These are phyloP conservation scores for Paspalum vaginatum DNA, from an alignment of 176 grass and related monocot genomes.

Conservation along the genomic window DNA sequence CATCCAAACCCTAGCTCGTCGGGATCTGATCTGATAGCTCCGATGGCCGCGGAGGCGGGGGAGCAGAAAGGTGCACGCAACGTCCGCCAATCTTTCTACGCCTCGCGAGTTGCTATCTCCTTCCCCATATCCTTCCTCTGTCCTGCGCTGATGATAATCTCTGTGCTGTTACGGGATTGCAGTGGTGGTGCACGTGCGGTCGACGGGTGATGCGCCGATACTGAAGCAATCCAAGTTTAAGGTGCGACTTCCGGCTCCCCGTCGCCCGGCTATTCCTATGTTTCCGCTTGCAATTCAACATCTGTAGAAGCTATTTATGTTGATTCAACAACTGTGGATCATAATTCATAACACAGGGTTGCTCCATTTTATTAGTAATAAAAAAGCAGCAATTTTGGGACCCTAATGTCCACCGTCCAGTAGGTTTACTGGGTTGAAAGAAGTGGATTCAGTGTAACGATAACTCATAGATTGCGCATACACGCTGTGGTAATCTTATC, in stretches of 20 bases:
- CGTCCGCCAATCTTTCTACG: neutral
- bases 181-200: constrained; percentile 80
- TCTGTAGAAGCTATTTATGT: too few relatives aligned
- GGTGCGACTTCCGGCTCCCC: constrained; percentile 31
- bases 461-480: neutral
- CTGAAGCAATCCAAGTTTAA: constrained; percentile 88
- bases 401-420: too few relatives aligned
- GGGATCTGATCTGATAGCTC: neutral
- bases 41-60: constrained; percentile 39
- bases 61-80: constrained; percentile 53
- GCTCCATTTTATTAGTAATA: neutral
- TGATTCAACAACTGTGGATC: too few relatives aligned
- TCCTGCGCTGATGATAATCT: neutral
- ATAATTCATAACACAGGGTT: neutral
- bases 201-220: constrained; percentile 73
- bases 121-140: neutral
- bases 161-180: neutral
- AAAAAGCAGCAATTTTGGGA: neutral
- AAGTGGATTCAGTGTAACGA: too few relatives aligned
- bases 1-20: too few relatives aligned
- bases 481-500: neutral
- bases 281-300: neutral
- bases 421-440: neutral
- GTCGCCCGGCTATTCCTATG: neutral
- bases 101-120: neutral